Base-by-base conservation (phyloP, 176 grass and related monocot genomes). In the Chloris gayana region DNA sequence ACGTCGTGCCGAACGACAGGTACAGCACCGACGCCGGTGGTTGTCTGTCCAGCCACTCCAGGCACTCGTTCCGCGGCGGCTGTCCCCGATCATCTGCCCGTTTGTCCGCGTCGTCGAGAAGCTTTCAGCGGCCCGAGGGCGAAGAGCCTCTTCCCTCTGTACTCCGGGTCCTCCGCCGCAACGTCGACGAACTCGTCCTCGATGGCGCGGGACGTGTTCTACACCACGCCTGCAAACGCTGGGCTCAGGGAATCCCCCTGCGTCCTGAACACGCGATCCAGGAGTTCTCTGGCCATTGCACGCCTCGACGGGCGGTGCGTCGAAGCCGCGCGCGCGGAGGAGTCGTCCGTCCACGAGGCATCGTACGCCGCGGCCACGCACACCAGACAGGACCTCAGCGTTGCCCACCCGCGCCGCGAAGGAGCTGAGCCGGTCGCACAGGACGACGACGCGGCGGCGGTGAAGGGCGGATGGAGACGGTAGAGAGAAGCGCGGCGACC, bases 1-100 rank as follows among this genome's bases (percentile, higher is more conserved):
- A 82, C 10, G 73, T 84, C 21, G 84, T 81, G 54, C 91, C 91
- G 54, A 93, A 93, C 4, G 84, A 93, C 13, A 93, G 69, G 68
- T 89, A 93, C 14, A 93, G 76, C 47, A 93, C 87, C 15, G 91
- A 93, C 17, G 14, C 19, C n/a, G 31, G 70, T 1, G 76, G 72
- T 46, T 89, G 87, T 66, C 7, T 35, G 72, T 87, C 87, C 19
- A 93, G 76, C 87, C 91, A 93, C 2, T 81, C 66, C 7, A 89
- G 57, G 84, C 84, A 93, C 19, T 70, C 61, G 73, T 83, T n/a
- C n/a, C n/a, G 86, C 35, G 63, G 59, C 1, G 22, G 44, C 18
- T 34, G 15, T 21, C n/a, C n/a, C n/a, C n/a, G n/a, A n/a, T 29
- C 11, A 11, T 14, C 31, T 31, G 11, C 9, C 5, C 12, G 19